Evolutionary conservation across 805 yeast species (phyloP).

Genomic region (Saccharomyces eubayanus): DNA sequence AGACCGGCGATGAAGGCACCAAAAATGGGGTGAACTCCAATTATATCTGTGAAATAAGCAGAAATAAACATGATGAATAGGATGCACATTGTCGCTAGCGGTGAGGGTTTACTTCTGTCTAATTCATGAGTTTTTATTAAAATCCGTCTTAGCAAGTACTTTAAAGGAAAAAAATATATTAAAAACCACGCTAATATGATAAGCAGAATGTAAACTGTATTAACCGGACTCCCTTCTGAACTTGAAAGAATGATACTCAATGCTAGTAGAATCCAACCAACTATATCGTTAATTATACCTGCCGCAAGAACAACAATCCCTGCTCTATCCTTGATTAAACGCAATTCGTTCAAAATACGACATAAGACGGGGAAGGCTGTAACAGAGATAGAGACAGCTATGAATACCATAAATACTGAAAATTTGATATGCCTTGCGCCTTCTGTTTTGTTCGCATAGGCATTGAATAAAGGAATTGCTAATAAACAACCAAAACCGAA

Average conservation of each 20-base stretch:
- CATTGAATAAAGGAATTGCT: slow-evolving; percentile 57
- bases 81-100: slow-evolving; percentile 48
- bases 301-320: slow-evolving; percentile 72
- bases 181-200: slow-evolving; percentile 64
- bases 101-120: slow-evolving; percentile 53
- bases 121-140: slow-evolving; percentile 47
- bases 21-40: slow-evolving; percentile 80
- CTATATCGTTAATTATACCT: slow-evolving; percentile 69
- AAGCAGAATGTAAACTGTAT: slow-evolving; percentile 59
- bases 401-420: slow-evolving; percentile 70
- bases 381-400: slow-evolving; percentile 76
- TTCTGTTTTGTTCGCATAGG: slow-evolving; percentile 36
- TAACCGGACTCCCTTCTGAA: slow-evolving; percentile 52
- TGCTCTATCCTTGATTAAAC: slow-evolving; percentile 62
- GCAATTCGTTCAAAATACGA: slow-evolving; percentile 65
- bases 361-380: slow-evolving; percentile 84
- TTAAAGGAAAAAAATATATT: slow-evolving; percentile 49
- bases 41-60: slow-evolving; percentile 72
- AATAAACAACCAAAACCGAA: slow-evolving; percentile 72
- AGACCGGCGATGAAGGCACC: slow-evolving; percentile 78
- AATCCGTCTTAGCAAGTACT: slow-evolving; percentile 38
- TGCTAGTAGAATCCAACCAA: slow-evolving; percentile 78
- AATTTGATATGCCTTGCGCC: slow-evolving; percentile 39
- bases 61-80: slow-evolving; percentile 52
- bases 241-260: slow-evolving; percentile 69